Percentiles rank a stretch among this genome's conserved stretches.
phyloP scores from a whole-genome alignment of 2,329 filamentous ascomycete species.

The Neofusicoccum sp. region DNA sequence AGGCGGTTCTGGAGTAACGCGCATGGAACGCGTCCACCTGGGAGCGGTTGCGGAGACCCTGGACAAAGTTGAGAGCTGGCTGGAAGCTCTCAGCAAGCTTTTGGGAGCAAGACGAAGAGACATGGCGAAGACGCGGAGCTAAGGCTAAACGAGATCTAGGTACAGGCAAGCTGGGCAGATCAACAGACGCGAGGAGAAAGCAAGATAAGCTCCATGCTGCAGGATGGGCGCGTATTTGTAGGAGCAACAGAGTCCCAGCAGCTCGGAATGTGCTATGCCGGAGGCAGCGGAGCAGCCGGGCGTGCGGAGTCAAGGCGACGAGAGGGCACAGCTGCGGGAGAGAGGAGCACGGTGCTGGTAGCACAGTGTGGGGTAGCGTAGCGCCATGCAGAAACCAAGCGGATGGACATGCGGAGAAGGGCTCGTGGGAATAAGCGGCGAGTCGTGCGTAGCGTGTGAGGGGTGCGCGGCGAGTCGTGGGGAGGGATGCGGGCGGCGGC shows the following conservation, averaged over 20 bases:
- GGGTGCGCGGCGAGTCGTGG: not conserved
- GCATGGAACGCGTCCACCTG: conserved; percentile 30
- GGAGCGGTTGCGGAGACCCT: conserved; percentile 25
- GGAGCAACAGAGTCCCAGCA: not conserved
- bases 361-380: conserved; percentile 11
- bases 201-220: not conserved
- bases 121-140: not conserved
- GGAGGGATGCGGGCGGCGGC: not conserved
- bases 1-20: conserved; percentile 26
- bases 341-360: conserved; percentile 1
- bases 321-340: not conserved
- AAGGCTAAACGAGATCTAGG: not conserved
- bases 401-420: conserved; percentile 1
- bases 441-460: not conserved
- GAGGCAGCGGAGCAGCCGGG: conserved; percentile 1
- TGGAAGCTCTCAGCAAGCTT: conserved; percentile 28
- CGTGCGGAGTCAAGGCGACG: conserved; percentile 9
- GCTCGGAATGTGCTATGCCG: not conserved
- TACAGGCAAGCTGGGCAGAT: not conserved
- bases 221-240: not conserved
- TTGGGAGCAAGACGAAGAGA: conserved; percentile 29
- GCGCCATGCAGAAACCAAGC: not conserved
- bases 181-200: not conserved
- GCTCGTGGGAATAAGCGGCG: not conserved
- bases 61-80: conserved; percentile 24